These are phyloP conservation scores for Beauveria caledonica DNA, from an alignment of 2,329 filamentous ascomycete genomes.

Conservation along the genomic window DNA sequence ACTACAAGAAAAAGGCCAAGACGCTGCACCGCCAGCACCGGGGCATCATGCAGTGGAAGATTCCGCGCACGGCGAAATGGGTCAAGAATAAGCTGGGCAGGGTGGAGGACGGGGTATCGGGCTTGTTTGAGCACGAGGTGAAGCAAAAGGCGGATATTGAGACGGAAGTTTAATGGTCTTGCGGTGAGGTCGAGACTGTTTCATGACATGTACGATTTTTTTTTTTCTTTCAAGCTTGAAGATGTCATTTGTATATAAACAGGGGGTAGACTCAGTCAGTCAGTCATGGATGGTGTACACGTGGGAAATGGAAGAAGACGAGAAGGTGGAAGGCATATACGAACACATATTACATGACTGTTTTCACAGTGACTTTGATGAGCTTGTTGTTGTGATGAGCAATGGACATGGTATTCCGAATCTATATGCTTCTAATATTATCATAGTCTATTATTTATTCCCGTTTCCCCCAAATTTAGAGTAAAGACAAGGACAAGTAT, in stretches of 20 bases:
- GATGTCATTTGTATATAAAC: background rate
- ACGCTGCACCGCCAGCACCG: constrained; percentile 57
- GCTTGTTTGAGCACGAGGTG: constrained; percentile 47
- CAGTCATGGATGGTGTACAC: background rate
- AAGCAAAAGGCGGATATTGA: constrained; percentile 52
- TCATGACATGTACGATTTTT: background rate
- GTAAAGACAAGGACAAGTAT: background rate
- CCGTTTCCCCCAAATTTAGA: too few relatives aligned
- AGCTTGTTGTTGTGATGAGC: background rate
- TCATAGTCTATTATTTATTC: background rate
- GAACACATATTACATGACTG: background rate
- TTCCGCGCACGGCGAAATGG: constrained; percentile 40
- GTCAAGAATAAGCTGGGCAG: constrained; percentile 45
- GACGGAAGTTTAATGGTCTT: constrained; percentile 50
- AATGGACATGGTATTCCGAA: background rate
- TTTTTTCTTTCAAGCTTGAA: background rate
- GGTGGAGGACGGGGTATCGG: constrained; percentile 50
- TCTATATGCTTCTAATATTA: constrained; percentile 10
- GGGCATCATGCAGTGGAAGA: constrained; percentile 65
- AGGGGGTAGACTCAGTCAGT: background rate
- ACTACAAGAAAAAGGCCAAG: constrained; percentile 52
- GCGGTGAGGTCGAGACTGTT: background rate
- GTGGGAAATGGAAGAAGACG: background rate
- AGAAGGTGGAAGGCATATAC: background rate
- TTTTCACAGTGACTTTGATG: background rate